Conservation (phyloP, 805 yeast genomes). For the Saccharomyces eubayanus region DNA sequence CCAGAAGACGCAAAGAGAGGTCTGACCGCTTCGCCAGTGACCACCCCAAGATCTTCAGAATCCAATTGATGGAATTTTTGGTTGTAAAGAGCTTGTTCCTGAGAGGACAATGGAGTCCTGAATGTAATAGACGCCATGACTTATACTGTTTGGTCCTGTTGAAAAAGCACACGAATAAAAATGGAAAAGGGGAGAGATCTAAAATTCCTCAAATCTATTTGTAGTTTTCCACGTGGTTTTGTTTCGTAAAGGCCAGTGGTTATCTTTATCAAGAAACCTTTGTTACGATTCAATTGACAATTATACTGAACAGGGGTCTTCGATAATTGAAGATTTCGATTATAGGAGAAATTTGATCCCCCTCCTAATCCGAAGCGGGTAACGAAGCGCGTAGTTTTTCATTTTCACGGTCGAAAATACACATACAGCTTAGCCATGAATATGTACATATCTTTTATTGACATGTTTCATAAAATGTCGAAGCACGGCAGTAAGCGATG, state of each 20-base stretch:
- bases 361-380: neutral
- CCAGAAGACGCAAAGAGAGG: constrained; percentile 80
- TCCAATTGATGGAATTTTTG: constrained; percentile 73
- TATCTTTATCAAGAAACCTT: neutral
- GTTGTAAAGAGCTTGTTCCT: constrained; percentile 69
- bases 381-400: neutral
- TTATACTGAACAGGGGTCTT: neutral
- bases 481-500: neutral
- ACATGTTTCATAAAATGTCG: neutral
- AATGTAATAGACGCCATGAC: constrained; percentile 20
- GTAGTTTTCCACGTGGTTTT: neutral
- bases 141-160: neutral
- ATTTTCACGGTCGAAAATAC: neutral
- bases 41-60: constrained; percentile 65
- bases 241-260: neutral
- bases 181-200: neutral
- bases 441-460: neutral
- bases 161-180: neutral
- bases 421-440: neutral
- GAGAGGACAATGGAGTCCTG: constrained; percentile 46
- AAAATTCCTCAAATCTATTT: neutral
- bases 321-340: neutral
- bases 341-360: neutral
- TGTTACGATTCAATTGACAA: neutral
- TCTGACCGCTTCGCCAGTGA: constrained; percentile 83